Evolutionary conservation across 176 grass and related monocot genomes (phyloP).

Genomic region (Urochloa ruziziensis): DNA sequence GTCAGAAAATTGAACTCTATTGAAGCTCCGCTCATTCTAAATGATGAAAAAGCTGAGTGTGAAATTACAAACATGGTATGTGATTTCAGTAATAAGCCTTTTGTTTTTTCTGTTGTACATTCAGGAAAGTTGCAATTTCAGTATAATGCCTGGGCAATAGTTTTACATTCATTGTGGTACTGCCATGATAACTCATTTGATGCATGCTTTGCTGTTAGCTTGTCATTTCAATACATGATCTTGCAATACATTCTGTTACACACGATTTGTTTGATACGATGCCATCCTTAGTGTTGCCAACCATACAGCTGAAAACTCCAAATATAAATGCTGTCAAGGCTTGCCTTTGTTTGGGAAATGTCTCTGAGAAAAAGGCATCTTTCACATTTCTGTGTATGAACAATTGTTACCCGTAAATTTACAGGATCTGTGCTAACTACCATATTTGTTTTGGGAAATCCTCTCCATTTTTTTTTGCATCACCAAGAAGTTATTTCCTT

Average conservation of each 20-base stretch:
- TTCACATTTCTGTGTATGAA: background rate
- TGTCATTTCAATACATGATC: background rate
- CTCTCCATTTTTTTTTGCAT: background rate
- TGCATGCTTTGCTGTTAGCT: background rate
- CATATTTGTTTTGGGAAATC: background rate
- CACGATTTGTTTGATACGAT: background rate
- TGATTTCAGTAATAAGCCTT: too few relatives aligned
- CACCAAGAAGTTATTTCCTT: conserved; percentile 7
- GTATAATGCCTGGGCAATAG: background rate
- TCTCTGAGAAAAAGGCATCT: background rate
- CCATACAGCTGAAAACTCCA: background rate
- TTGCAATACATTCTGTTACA: background rate
- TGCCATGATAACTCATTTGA: background rate
- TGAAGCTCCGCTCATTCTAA: conserved; percentile 72
- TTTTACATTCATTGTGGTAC: background rate
- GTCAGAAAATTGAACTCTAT: conserved; percentile 65
- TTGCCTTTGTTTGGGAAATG: background rate
- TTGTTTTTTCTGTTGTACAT: conserved; percentile 14
- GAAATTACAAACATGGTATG: conserved; percentile 42
- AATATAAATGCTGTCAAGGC: background rate
- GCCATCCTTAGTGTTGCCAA: background rate
- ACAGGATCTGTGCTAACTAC: background rate
- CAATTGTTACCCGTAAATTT: background rate
- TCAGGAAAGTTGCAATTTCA: conserved; percentile 12
- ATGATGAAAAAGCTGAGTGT: conserved; percentile 28